These are phyloP conservation scores for Lycium ferocissimum DNA, from an alignment of 257 asterid species.

Conservation along the genomic window DNA sequence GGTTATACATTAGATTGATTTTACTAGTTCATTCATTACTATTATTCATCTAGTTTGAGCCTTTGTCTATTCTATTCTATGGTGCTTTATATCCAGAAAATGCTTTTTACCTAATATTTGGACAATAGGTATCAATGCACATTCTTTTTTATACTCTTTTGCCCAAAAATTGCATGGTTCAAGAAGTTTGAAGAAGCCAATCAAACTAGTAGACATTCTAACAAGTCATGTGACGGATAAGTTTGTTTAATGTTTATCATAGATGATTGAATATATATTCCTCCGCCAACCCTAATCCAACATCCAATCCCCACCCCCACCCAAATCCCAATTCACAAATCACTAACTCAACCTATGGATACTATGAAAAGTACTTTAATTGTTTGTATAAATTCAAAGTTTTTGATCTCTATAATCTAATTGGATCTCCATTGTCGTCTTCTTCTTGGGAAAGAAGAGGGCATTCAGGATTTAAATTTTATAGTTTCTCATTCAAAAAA, in stretches of 20 bases:
- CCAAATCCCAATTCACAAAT: not conserved
- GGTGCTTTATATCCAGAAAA: not conserved
- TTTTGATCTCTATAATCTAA: not conserved
- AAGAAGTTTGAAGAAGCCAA: not conserved
- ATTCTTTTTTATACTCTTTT: not conserved
- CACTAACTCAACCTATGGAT: not conserved
- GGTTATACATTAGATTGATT: not conserved
- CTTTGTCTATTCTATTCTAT: not conserved
- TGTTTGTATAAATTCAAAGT: not conserved
- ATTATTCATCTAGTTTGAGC: not conserved
- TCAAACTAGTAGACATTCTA: not conserved
- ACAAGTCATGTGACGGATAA: constrained; percentile 28
- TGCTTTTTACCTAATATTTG: not conserved
- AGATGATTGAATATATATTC: constrained; percentile 8
- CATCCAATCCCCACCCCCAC: accelerated
- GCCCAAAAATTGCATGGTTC: not conserved
- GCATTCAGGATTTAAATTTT: no score
- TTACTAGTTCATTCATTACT: not conserved
- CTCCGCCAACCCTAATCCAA: not conserved
- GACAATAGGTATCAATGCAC: not conserved
- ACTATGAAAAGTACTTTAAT: not conserved
- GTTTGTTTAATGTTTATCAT: constrained; percentile 14
- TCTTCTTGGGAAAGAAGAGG: not conserved
- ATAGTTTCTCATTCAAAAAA: no score
- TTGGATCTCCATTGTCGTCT: not conserved